phyloP scores from a whole-genome alignment of 176 grass and related monocot species.

The Carex littledalei region DNA sequence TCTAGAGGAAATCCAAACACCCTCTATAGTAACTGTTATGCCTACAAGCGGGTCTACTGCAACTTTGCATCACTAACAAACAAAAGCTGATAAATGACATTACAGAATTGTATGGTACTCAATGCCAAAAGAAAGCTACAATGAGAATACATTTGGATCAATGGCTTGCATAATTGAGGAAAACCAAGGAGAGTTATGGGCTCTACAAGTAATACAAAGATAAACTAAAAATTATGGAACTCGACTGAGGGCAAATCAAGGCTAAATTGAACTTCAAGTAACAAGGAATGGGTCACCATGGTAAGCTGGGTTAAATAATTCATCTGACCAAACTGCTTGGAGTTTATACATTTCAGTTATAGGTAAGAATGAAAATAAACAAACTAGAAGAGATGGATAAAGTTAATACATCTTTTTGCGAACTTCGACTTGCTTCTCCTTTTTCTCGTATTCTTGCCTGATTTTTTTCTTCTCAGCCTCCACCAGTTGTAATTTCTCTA shows the following conservation, averaged over 20 bases:
- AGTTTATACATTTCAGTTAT: neutral
- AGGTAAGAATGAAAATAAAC: neutral
- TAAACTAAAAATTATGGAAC: neutral
- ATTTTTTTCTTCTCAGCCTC: constrained; percentile 99
- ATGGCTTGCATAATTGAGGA: neutral
- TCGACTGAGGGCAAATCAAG: neutral
- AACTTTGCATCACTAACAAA: neutral
- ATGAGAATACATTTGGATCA: neutral
- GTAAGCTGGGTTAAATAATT: neutral
- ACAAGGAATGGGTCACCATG: neutral
- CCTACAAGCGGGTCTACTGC: neutral
- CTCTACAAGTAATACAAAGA: neutral
- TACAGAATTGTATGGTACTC: neutral
- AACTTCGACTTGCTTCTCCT: constrained; percentile 99
- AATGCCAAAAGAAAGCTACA: neutral
- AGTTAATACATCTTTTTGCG: constrained; percentile 83
- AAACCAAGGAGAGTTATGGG: neutral
- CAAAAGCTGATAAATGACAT: neutral
- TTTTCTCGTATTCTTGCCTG: constrained; percentile 92
- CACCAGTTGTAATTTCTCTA: constrained; percentile 97
- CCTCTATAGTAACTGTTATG: neutral
- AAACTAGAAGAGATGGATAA: neutral
- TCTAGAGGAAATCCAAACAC: neutral
- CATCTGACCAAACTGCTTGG: neutral
- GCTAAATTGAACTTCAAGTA: neutral